Evolutionary conservation across 2,329 filamentous ascomycete genomes (phyloP).

Genomic region (Fusarium fujikuroi): DNA sequence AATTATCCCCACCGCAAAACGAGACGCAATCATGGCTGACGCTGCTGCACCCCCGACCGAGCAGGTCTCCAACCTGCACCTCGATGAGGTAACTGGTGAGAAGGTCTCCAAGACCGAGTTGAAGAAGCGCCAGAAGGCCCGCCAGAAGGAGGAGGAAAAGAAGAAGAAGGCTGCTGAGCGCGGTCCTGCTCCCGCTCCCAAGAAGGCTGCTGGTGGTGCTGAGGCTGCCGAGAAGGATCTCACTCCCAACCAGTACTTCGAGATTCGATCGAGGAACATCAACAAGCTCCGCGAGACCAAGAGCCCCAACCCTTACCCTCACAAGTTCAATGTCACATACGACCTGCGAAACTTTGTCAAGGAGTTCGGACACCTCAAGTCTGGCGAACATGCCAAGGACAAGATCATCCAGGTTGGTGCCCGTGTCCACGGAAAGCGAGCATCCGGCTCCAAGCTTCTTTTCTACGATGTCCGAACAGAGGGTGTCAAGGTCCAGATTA

Average conservation of each 20-base stretch:
- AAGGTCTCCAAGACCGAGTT: constrained; percentile 84
- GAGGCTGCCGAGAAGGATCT: constrained; percentile 70
- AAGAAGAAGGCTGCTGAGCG: constrained; percentile 82
- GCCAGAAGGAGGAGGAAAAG: constrained; percentile 89
- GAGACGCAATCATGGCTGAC: constrained; percentile 46
- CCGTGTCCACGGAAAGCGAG: constrained; percentile 88
- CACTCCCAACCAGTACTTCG: constrained; percentile 81
- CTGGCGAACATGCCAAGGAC: constrained; percentile 83
- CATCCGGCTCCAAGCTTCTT: constrained; percentile 83
- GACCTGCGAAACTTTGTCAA: constrained; percentile 83
- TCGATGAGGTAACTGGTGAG: constrained; percentile 95
- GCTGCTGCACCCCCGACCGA: constrained; percentile 54
- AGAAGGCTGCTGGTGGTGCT: constrained; percentile 57
- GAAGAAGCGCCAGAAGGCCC: constrained; percentile 95
- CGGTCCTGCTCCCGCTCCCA: constrained; percentile 73
- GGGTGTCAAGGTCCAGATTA: constrained; percentile 82
- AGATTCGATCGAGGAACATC: constrained; percentile 88
- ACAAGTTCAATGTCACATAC: constrained; percentile 88
- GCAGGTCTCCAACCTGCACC: constrained; percentile 77
- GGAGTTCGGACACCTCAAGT: constrained; percentile 84
- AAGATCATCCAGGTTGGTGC: constrained; percentile 81
- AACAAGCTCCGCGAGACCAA: constrained; percentile 54
- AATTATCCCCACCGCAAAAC: constrained; percentile 6
- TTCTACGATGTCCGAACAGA: constrained; percentile 78
- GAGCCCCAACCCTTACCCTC: constrained; percentile 73